phyloP scores from a whole-genome alignment of 805 yeast species.

The Candida nemodendra region DNA sequence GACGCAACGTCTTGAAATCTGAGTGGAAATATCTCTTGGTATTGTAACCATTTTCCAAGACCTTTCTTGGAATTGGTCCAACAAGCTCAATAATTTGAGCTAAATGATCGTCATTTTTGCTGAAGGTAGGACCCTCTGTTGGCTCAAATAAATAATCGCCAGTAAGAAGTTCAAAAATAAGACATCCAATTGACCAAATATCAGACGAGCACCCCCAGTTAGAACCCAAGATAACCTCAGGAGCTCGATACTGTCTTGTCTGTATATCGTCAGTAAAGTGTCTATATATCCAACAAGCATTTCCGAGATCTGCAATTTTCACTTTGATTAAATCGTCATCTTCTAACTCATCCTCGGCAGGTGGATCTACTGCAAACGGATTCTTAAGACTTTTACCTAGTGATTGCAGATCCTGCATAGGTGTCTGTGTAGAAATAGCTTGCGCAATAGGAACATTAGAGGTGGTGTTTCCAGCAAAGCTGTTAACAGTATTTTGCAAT shows the following conservation, averaged over 20 bases:
- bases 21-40: slow-evolving; percentile 38
- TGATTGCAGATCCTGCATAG: slow-evolving; percentile 33
- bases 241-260: slow-evolving; percentile 89
- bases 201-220: slow-evolving; percentile 96
- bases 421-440: slow-evolving; percentile 7
- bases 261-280: slow-evolving; percentile 90
- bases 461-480: slow-evolving; percentile 13
- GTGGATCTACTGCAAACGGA: slow-evolving; percentile 31
- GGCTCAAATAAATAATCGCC: slow-evolving; percentile 97
- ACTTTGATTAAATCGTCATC: slow-evolving; percentile 61
- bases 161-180: slow-evolving; percentile 85
- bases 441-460: slow-evolving; percentile 7
- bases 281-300: slow-evolving; percentile 77
- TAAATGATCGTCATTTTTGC: slow-evolving; percentile 92
- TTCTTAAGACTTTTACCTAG: slow-evolving; percentile 38
- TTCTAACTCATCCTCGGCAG: slow-evolving; percentile 36
- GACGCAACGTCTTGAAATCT: slow-evolving; percentile 50
- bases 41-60: slow-evolving; percentile 61
- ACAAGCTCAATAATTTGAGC: slow-evolving; percentile 84
- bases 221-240: slow-evolving; percentile 78
- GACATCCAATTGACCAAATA: slow-evolving; percentile 94
- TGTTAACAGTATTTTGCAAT: slow-evolving; percentile 14
- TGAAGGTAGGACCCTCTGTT: slow-evolving; percentile 66
- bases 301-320: slow-evolving; percentile 91
- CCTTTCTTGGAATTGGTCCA: slow-evolving; percentile 49